Conservation (phyloP, 2,329 filamentous ascomycete genomes). For the Diaporthe sp. region DNA sequence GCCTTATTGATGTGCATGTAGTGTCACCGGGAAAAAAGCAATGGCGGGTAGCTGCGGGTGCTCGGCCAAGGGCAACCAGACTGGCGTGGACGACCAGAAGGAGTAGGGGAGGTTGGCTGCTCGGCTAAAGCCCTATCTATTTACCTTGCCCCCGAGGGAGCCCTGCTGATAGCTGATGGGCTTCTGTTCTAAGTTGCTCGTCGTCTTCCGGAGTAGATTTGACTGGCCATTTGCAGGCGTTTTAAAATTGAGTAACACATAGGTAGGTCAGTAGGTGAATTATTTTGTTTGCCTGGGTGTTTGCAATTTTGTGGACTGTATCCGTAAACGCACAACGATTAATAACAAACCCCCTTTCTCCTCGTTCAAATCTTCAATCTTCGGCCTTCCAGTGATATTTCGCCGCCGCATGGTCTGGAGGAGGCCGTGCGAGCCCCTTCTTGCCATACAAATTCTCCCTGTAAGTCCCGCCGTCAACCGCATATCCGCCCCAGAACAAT, state of each 20-base stretch:
- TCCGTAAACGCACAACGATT: neutral
- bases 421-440: conserved; percentile 46
- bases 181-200: neutral
- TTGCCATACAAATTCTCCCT: conserved; percentile 69
- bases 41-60: neutral
- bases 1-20: too few relatives aligned
- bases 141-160: too few relatives aligned
- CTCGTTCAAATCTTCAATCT: conserved; percentile 32
- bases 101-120: too few relatives aligned
- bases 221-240: neutral
- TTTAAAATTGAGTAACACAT: neutral
- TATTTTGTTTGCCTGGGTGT: neutral
- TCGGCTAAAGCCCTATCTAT: too few relatives aligned
- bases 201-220: neutral
- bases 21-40: too few relatives aligned
- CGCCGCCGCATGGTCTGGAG: conserved; percentile 22
- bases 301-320: neutral
- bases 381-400: conserved; percentile 32
- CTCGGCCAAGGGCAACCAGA: neutral
- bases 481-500: conserved; percentile 65
- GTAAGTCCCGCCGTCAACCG: conserved; percentile 67
- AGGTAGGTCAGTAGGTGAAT: neutral
- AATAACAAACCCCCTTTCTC: neutral
- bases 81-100: neutral
- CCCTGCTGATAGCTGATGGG: neutral